Conservation (phyloP, 1,284 basidiomycete genomes). For the Apiotrichum gracile region DNA sequence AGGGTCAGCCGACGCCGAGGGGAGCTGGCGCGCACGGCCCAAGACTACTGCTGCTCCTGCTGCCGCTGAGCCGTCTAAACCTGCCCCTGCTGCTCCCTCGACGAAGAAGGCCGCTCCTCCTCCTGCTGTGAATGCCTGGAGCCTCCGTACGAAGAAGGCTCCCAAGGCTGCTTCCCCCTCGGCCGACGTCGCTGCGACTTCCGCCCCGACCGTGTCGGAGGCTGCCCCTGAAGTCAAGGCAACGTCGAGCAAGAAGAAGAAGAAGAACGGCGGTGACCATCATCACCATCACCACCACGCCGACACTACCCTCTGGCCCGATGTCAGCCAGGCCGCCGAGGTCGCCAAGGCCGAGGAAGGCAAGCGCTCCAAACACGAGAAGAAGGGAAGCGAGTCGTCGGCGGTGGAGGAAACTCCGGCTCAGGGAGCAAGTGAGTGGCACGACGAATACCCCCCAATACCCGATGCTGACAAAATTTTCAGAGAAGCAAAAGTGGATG, state of each 20-base stretch:
- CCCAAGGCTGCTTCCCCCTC: constrained; percentile 1
- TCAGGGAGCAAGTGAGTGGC: constrained; percentile 24
- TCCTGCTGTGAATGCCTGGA: constrained; percentile 40
- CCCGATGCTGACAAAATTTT: not conserved
- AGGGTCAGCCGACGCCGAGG: constrained; percentile 22
- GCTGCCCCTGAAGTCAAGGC: constrained; percentile 1
- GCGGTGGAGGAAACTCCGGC: constrained; percentile 13
- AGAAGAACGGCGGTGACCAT: constrained; percentile 9
- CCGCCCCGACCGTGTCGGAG: not conserved
- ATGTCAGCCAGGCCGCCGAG: constrained; percentile 33
- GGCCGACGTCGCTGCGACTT: not conserved
- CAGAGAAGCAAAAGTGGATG: constrained; percentile 47
- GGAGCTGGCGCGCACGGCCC: constrained; percentile 28
- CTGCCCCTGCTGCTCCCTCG: constrained; percentile 2
- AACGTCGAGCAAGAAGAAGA: constrained; percentile 9
- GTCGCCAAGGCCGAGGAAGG: constrained; percentile 21
- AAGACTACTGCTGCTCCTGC: constrained; percentile 10
- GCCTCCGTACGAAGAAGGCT: constrained; percentile 29
- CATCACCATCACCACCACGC: constrained; percentile 3
- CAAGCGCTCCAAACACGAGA: constrained; percentile 26
- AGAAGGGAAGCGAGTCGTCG: constrained; percentile 21
- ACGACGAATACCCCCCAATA: not conserved
- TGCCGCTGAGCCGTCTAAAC: too few relatives aligned
- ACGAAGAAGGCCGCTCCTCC: constrained; percentile 20
- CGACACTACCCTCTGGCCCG: constrained; percentile 38